Percentiles rank a stretch among this genome's conserved stretches.
phyloP scores from a whole-genome alignment of 805 yeast genomes.

The Yamadazyma philogaea region DNA sequence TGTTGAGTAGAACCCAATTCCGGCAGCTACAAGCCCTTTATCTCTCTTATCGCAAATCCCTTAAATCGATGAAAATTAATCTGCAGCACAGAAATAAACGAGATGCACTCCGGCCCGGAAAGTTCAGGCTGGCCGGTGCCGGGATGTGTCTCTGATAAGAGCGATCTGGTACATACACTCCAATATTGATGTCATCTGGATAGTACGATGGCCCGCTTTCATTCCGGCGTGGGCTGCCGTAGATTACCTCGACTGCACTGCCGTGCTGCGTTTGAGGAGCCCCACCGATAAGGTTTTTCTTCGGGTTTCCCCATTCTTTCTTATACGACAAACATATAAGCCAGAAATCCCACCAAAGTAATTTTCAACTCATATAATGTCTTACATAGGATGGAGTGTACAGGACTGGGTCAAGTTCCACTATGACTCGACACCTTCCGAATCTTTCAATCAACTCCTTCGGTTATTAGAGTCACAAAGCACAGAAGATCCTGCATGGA shows the following conservation, averaged over 20 bases:
- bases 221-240: not conserved
- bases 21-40: too few species aligned
- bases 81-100: too few species aligned
- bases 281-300: not conserved
- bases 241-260: not conserved
- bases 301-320: slow-evolving; percentile 2
- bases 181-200: not conserved
- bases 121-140: not conserved
- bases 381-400: slow-evolving; percentile 69
- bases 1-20: too few species aligned
- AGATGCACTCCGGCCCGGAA: too few species aligned
- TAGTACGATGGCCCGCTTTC: not conserved
- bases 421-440: slow-evolving; percentile 53
- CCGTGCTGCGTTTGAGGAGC: too few species aligned
- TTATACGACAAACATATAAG: not conserved
- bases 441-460: slow-evolving; percentile 51
- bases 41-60: too few species aligned
- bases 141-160: too few species aligned
- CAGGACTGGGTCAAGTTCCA: slow-evolving; percentile 77
- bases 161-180: not conserved
- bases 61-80: too few species aligned
- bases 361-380: slow-evolving; percentile 1
- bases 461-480: slow-evolving; percentile 49
- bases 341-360: not conserved
- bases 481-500: slow-evolving; percentile 86